Conservation (phyloP, 371 early-diverging fungal species). For the Mortierella sp. region DNA sequence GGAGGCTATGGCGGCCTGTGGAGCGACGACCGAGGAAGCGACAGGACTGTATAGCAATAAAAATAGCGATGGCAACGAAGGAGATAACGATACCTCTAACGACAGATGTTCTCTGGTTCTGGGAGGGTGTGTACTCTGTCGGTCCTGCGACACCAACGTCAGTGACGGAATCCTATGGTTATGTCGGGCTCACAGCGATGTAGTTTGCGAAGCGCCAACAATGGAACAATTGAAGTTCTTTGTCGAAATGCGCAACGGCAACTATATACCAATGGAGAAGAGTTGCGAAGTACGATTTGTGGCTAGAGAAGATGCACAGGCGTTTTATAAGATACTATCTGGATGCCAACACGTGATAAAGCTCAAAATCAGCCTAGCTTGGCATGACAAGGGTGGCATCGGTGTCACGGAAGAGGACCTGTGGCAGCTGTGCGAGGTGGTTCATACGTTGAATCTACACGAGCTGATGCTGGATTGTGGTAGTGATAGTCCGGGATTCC, state of each 20-base stretch:
- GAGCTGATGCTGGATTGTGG: constrained; percentile 35
- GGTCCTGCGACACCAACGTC: not conserved
- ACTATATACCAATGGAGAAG: constrained; percentile 32
- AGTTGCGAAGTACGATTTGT: constrained; percentile 18
- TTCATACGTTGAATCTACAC: constrained; percentile 17
- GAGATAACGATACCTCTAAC: not conserved
- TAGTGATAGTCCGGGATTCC: not conserved
- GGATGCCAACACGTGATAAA: constrained; percentile 19
- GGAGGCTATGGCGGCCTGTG: not conserved
- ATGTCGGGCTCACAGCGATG: constrained; percentile 28
- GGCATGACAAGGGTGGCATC: constrained; percentile 4
- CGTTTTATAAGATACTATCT: constrained; percentile 23
- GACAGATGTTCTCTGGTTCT: not conserved
- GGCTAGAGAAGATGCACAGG: constrained; percentile 17
- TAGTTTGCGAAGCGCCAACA: constrained; percentile 12
- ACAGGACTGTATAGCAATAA: not conserved
- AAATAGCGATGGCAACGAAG: not conserved
- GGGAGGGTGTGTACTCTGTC: constrained; percentile 5
- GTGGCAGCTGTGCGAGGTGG: constrained; percentile 25
- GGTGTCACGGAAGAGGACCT: constrained; percentile 33
- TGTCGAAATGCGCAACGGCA: constrained; percentile 13
- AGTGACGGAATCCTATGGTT: constrained; percentile 21
- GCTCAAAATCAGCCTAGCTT: constrained; percentile 25
- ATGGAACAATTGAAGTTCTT: constrained; percentile 15
- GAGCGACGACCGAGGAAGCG: not conserved